A percentile compares a stretch with the other conserved stretches of the same genome.
These are phyloP conservation scores for Tilletia horrida DNA, from an alignment of 1,284 basidiomycete genomes.

Conservation along the genomic window DNA sequence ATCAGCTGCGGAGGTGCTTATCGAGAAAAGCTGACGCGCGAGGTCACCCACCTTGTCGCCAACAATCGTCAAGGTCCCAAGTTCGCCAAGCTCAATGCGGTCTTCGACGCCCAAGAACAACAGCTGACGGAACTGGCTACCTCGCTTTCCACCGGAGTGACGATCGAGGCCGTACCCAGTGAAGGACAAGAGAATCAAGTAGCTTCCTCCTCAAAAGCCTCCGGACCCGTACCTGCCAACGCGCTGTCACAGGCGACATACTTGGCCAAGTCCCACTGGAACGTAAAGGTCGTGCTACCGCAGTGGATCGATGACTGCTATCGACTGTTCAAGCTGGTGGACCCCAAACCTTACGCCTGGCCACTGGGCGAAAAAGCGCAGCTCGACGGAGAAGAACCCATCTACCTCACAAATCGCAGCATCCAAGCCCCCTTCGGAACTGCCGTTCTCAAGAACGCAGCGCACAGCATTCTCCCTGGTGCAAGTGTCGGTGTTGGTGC, in stretches of 20 bases:
- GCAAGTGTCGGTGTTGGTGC: background rate
- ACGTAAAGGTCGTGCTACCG: constrained; percentile 68
- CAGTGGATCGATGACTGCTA: constrained; percentile 81
- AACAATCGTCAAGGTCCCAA: constrained; percentile 30
- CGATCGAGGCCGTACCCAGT: background rate
- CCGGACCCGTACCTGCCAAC: constrained; percentile 65
- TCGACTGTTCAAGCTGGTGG: constrained; percentile 62
- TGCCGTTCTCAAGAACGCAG: background rate
- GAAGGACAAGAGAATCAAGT: background rate
- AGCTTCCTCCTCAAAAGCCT: constrained; percentile 36
- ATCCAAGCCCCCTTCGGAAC: constrained; percentile 19
- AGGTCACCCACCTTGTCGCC: constrained; percentile 80
- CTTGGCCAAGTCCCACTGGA: constrained; percentile 61
- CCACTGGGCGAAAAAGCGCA: constrained; percentile 29
- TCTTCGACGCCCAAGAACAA: constrained; percentile 33
- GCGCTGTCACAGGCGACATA: background rate
- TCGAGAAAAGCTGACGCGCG: constrained; percentile 69
- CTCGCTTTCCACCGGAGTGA: background rate
- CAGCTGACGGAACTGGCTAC: constrained; percentile 33
- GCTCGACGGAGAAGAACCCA: constrained; percentile 26
- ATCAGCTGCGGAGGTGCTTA: constrained; percentile 76
- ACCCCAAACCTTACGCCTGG: constrained; percentile 57
- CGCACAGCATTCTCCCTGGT: constrained; percentile 19
- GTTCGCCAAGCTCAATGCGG: constrained; percentile 24
- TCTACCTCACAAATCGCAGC: constrained; percentile 29